A percentile compares a stretch with the other conserved stretches of the same genome.
Conservation (phyloP, 2,329 filamentous ascomycete species). For the Aureobasidium leucospermi region DNA sequence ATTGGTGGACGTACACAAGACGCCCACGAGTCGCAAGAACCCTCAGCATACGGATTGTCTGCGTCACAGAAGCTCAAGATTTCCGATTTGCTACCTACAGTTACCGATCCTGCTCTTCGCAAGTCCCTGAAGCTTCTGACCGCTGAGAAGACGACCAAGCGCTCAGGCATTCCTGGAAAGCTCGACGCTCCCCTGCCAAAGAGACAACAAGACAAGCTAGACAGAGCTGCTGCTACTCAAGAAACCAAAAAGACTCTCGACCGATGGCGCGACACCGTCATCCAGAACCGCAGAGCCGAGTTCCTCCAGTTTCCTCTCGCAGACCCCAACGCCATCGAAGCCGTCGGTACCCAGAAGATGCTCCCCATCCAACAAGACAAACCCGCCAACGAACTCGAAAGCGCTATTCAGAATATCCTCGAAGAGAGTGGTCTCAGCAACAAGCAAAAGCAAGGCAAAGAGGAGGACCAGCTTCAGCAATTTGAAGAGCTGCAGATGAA, state of each 20-base stretch:
- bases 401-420: conserved; percentile 79
- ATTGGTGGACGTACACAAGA: conserved; percentile 25
- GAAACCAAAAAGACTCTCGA: conserved; percentile 87
- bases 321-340: conserved; percentile 58
- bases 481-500: conserved; percentile 64
- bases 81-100: conserved; percentile 64
- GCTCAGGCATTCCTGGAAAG: conserved; percentile 54
- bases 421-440: conserved; percentile 71
- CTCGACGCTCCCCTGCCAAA: conserved; percentile 76
- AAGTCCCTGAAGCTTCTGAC: conserved; percentile 70
- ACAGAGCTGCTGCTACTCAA: conserved; percentile 74
- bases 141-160: conserved; percentile 53
- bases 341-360: conserved; percentile 56
- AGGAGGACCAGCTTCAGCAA: conserved; percentile 59
- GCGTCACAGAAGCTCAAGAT: conserved; percentile 57
- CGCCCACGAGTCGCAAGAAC: conserved; percentile 54
- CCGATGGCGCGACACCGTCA: conserved; percentile 91
- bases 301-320: conserved; percentile 82
- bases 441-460: conserved; percentile 46
- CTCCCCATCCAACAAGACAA: conserved; percentile 50
- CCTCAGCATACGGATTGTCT: conserved; percentile 51
- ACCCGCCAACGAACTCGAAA: conserved; percentile 74
- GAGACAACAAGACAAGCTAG: conserved; percentile 76
- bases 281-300: conserved; percentile 84
- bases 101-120: conserved; percentile 68